Base-by-base conservation (phyloP, 352 stramenopile genomes). In the Globisporangium barbulae region DNA sequence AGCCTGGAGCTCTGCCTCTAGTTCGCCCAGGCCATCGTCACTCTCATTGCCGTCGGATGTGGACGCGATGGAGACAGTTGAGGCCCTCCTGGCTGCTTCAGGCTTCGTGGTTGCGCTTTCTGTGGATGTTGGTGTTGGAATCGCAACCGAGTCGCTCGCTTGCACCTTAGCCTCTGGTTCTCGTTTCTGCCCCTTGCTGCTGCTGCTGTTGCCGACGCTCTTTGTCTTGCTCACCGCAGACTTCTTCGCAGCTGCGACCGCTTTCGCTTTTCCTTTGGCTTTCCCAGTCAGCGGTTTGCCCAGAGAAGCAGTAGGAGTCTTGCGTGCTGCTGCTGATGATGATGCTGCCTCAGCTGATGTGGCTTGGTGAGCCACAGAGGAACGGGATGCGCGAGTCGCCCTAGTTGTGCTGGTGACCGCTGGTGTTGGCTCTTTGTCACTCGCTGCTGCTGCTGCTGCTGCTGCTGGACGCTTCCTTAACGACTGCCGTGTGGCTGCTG, bases 1-100 rank as follows among this genome's bases (percentile, higher is more conserved):
- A n/a, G 68, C 67, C 9, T 71, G 58, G 1, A 89, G 65, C 31
- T 89, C 80, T 10, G 64, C 63, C 19, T 83, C 67, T 2, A 90
- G 54, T 25, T 88, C 73, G 41, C 67, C 69, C 19, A 87, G 49
- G 9, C 73, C 71, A 17, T 31, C 60, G 57, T 88, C 79, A 55
- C 79, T 88, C 49, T 86, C 78, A 22, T 69, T 73, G 44, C 21
- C 39, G 13, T 61, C 54, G n/a, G 25, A 35, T 41, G 75, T 84
- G 9, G 61, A 68, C 13, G 70, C 42, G 1, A 58, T 71, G 8
- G 64, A 63, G 65, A 22, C 19, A 53, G 58, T 70, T 50, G 53
- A 63, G 10, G 65, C 47, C 65, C 55, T 41, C 66, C 68, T 22
- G 42, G 19, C 35, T 48, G 35, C 33, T 19, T 65, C 9, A 55